Conservation (phyloP, 2,329 filamentous ascomycete genomes). For the Thelonectria discophora region DNA sequence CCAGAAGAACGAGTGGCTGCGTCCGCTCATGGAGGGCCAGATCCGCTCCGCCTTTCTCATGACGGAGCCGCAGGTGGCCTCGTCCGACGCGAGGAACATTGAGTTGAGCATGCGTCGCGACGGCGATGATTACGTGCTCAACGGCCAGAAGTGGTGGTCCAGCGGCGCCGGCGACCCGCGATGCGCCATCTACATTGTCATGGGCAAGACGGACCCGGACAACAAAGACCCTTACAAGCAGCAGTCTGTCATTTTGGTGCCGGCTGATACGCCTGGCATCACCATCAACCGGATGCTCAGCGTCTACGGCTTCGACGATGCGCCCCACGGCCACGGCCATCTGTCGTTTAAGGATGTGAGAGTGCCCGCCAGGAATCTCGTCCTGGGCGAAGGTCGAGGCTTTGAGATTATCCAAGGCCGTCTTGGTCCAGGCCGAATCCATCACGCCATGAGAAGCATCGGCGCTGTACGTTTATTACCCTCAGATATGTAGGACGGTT, state of each 20-base stretch:
- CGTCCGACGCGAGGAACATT: conserved; percentile 93
- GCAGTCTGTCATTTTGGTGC: conserved; percentile 92
- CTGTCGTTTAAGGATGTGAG: conserved; percentile 90
- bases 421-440: conserved; percentile 93
- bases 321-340: conserved; percentile 97
- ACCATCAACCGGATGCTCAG: conserved; percentile 93
- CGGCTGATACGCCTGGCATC: conserved; percentile 81
- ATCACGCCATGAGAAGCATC: conserved; percentile 96
- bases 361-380: conserved; percentile 83
- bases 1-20: conserved; percentile 86
- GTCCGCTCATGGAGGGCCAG: conserved; percentile 81
- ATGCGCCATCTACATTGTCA: conserved; percentile 93
- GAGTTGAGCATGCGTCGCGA: conserved; percentile 83
- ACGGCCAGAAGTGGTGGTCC: conserved; percentile 99
- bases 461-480: conserved; percentile 68
- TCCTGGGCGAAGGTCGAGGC: conserved; percentile 90
- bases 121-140: conserved; percentile 89
- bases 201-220: conserved; percentile 87
- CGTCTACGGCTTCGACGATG: conserved; percentile 96
- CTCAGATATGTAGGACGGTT: background rate
- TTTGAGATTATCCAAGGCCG: conserved; percentile 99
- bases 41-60: conserved; percentile 92
- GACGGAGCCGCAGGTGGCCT: conserved; percentile 91
- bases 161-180: conserved; percentile 92
- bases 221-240: conserved; percentile 85